Percentiles rank a stretch among this genome's conserved stretches.
Evolutionary conservation across 441 rosid genomes (phyloP).

Genomic region (Daphne laureola): DNA sequence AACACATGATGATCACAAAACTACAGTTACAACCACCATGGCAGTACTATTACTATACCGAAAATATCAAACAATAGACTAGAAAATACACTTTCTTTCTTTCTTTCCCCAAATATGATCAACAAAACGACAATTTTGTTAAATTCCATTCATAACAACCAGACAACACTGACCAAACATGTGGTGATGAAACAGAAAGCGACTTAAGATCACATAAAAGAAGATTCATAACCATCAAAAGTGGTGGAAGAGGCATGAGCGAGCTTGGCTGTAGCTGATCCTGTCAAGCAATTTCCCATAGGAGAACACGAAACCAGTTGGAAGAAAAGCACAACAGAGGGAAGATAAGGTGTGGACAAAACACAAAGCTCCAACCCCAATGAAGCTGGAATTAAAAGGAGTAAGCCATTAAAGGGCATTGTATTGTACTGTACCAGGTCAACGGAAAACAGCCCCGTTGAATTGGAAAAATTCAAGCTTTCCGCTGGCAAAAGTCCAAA

Average conservation of each 20-base stretch:
- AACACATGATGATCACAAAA: too few relatives aligned
- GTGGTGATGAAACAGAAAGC: not conserved
- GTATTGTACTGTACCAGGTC: slow-evolving; percentile 1
- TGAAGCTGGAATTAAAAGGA: not conserved
- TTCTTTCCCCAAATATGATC: not conserved
- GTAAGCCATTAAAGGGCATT: not conserved
- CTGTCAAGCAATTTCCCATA: slow-evolving; percentile 47
- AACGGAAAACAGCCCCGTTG: too few relatives aligned
- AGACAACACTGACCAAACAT: not conserved
- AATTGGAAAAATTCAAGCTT: too few relatives aligned
- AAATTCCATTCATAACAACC: not conserved
- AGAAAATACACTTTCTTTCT: not conserved
- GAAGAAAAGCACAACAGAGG: not conserved
- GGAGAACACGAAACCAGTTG: not conserved
- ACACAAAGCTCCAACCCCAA: not conserved
- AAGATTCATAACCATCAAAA: slow-evolving; percentile 13
- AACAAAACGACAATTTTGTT: too few relatives aligned
- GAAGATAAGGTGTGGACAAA: not conserved
- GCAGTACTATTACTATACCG: too few relatives aligned
- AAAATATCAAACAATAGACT: too few relatives aligned
- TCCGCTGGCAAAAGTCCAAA: too few relatives aligned
- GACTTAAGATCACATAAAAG: not conserved
- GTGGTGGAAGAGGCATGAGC: slow-evolving; percentile 43
- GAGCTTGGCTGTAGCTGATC: slow-evolving; percentile 43
- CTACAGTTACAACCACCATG: too few relatives aligned